Base-by-base conservation (phyloP, 1,139 yeast genomes). In the Geotrichum citri-aurantii region DNA sequence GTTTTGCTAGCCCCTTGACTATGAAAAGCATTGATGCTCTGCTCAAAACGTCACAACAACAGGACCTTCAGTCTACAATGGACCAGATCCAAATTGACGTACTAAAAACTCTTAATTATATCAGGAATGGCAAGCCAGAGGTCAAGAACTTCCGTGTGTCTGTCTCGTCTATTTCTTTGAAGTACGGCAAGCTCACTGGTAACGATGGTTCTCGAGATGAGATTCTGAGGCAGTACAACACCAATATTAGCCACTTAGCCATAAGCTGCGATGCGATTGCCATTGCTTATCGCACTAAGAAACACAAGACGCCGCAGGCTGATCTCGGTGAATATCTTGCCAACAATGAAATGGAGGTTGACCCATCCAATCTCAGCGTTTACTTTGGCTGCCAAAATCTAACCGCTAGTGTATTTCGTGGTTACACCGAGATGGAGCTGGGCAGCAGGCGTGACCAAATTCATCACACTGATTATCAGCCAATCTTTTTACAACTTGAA, bases 1-100 rank as follows among this genome's bases (percentile, higher is more conserved):
- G 76, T 3, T 68, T 74, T 49, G 68, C 75, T 11, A 73, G 75
- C n/a, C 74, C 74, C 1, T 59, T 52, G 14, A 66, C 70, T 1
- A 33, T 69, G 23, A 63, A 62, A 24, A 70, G 68, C 2, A 49
- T 65, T 11, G 58, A 61, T 19, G 68, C 67, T 2, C 54, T 71
- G 10, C 50, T 66, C 10, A 68, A 64, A 17, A 61, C 65, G 4
- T 29, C 64, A 8, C 66, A 64, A 5, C 59, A 62, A 33, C 58
- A 57, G 70, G 55, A 73, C 4, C 66, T 84, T 51, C 77, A 77
- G 27, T 75, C 79, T 7, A 73, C 83, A 1, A 75, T 91, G 69
- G 97, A 92, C 68, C 69, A 71, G 21, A 72, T 90, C 23, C 95
- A 91, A 61, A 72, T 81, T 27, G 80, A 81, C n/a, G 81, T 86